Base-by-base conservation (phyloP, 116 monocot species). In the Thalassia testudinum region DNA sequence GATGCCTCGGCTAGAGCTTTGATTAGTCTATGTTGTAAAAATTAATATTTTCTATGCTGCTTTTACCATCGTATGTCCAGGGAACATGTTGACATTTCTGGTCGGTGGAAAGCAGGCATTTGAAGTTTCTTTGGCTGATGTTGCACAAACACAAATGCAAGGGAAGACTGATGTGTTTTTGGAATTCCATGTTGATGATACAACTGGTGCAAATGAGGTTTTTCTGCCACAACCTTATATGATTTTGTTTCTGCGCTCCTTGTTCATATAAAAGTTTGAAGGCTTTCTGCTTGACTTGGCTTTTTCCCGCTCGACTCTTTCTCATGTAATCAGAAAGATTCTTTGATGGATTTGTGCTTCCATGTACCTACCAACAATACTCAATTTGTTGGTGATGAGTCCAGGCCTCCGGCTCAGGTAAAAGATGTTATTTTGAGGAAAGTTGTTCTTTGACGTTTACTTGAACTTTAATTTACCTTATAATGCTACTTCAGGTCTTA, bases 131-230 rank as follows among this genome's bases (percentile, higher is more conserved):
- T 59, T 97, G 64, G 85, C 97, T 24, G 97, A 97, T 71, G 85
- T 97, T 61, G 78, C 97, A 26, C 85, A 85, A 66, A 79, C 82
- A n/a, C 89, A 97, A 27, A 61, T 85, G 47, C 97, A 97, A 66
- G 97, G 97, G 19, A 97, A 88, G 68, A 97, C 68, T 63, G 97
- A 97, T 75, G 89, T 85, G 21, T 85, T 64, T 56, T 66, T 97
- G 71, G 89, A 97, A 58, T 89, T 97, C 56, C 97, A 97, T 76
- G 74, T 97, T 58, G 97, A 97, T 67, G 97, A 97, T 60, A 97
- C 97, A 38, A 85, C 97, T 54, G 89, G 97, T 44, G 97, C 89
- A 37, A 97, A 79, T 71, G 97, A 97, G 97, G 97, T 89, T 53
- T 20, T 54, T 24, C 24, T 24, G 1, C 27, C n/a, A n/a, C n/a